phyloP scores from a whole-genome alignment of 208 protist genomes.

The Leishmania amazonensis region DNA sequence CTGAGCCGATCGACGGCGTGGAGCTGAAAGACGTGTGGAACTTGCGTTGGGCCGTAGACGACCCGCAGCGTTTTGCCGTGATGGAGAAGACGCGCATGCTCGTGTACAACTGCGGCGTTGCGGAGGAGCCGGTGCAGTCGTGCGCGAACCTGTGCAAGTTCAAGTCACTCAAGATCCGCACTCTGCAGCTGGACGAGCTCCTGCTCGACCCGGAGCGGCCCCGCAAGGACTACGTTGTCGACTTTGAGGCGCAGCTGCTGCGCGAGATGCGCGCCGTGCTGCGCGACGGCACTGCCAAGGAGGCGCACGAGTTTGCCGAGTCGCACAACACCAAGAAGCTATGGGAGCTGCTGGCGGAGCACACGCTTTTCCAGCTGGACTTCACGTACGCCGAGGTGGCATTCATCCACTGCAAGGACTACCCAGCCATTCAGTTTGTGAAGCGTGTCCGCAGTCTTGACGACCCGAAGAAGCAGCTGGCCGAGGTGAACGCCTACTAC shows the following conservation, averaged over 20 bases:
- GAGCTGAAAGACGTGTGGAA: slow-evolving; percentile 97
- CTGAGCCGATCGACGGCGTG: slow-evolving; percentile 62
- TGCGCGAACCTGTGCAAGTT: slow-evolving; percentile 95
- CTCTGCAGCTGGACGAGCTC: slow-evolving; percentile 94
- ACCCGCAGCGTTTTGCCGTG: slow-evolving; percentile 92
- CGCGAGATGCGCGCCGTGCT: slow-evolving; percentile 86
- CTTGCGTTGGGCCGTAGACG: slow-evolving; percentile 93
- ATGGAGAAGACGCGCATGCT: slow-evolving; percentile 97
- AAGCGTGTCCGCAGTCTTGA: slow-evolving; percentile 92
- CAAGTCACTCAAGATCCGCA: slow-evolving; percentile 86
- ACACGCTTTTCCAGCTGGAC: slow-evolving; percentile 85
- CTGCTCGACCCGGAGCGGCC: slow-evolving; percentile 93
- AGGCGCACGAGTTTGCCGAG: slow-evolving; percentile 94
- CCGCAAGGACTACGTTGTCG: slow-evolving; percentile 79
- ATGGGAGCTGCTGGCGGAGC: slow-evolving; percentile 95
- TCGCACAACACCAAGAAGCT: slow-evolving; percentile 87
- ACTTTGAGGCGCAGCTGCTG: slow-evolving; percentile 90
- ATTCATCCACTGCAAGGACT: slow-evolving; percentile 95
- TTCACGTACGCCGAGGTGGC: slow-evolving; percentile 93
- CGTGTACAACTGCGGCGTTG: slow-evolving; percentile 86
- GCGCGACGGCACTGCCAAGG: slow-evolving; percentile 66
- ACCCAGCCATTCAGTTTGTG: slow-evolving; percentile 96
- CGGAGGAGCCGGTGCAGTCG: slow-evolving; percentile 92
- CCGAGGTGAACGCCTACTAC: slow-evolving; percentile 97
- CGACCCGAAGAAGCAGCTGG: slow-evolving; percentile 94